phyloP scores from a whole-genome alignment of 257 asterid species.

The Petunia axillaris region DNA sequence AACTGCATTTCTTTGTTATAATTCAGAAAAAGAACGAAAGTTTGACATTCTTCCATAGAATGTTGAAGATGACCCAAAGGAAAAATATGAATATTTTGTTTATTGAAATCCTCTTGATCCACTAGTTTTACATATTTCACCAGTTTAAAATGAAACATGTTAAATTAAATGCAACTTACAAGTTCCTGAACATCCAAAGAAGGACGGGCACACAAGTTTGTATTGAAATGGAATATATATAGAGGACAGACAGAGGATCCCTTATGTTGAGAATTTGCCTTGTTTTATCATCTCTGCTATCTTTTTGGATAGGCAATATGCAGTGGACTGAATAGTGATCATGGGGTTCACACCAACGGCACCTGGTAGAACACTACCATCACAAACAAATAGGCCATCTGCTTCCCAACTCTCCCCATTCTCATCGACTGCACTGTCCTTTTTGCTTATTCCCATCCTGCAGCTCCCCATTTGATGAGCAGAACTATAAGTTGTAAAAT shows the following conservation, averaged over 20 bases:
- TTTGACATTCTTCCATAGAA: neutral
- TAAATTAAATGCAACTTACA: neutral
- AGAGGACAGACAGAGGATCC: neutral
- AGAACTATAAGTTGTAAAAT: slow-evolving; percentile 66
- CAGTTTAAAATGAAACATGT: neutral
- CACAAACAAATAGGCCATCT: slow-evolving; percentile 74
- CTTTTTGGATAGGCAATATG: slow-evolving; percentile 62
- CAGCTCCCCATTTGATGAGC: slow-evolving; percentile 99
- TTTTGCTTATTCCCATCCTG: slow-evolving; percentile 63
- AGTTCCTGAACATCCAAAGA: neutral
- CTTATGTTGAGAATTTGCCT: slow-evolving; percentile 25
- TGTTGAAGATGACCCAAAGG: neutral
- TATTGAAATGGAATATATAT: neutral
- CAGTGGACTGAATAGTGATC: slow-evolving; percentile 79
- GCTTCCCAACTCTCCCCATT: slow-evolving; percentile 98
- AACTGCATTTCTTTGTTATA: neutral
- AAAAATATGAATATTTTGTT: slow-evolving; percentile 11
- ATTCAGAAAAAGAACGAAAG: neutral
- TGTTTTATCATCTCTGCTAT: slow-evolving; percentile 52
- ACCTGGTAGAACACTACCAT: slow-evolving; percentile 77
- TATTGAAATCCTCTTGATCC: slow-evolving; percentile 9
- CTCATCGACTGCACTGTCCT: slow-evolving; percentile 71
- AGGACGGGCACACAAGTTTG: neutral
- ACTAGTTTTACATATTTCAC: neutral
- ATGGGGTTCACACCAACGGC: slow-evolving; percentile 94